A percentile compares a stretch with the other conserved stretches of the same genome.
phyloP scores from a whole-genome alignment of 106 monocot species.

The Allium fistulosum region DNA sequence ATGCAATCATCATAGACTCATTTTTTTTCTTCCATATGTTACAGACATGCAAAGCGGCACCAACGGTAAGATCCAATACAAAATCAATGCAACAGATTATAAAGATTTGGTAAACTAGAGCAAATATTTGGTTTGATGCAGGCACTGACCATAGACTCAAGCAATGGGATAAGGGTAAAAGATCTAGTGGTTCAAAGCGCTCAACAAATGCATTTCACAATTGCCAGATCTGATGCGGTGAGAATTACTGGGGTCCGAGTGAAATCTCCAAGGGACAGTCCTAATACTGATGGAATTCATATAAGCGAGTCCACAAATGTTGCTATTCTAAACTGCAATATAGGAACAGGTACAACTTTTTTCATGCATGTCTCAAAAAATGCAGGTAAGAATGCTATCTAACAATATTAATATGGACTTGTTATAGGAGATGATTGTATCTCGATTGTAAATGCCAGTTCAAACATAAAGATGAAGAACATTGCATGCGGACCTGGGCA shows the following conservation, averaged over 20 bases:
- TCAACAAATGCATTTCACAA: slow-evolving; percentile 85
- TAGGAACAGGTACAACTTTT: slow-evolving; percentile 61
- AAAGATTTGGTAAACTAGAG: neutral
- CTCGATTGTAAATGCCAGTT: slow-evolving; percentile 82
- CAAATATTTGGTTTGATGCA: slow-evolving; percentile 9
- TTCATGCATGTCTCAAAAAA: neutral
- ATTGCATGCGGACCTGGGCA: slow-evolving; percentile 97
- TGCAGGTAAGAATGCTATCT: neutral
- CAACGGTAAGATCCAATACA: slow-evolving; percentile 55
- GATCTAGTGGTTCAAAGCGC: slow-evolving; percentile 61
- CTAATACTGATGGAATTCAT: slow-evolving; percentile 97
- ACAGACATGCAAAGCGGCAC: slow-evolving; percentile 94
- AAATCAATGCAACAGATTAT: too few species aligned
- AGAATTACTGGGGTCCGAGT: slow-evolving; percentile 38
- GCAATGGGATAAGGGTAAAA: slow-evolving; percentile 50
- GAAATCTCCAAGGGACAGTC: slow-evolving; percentile 60
- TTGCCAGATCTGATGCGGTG: slow-evolving; percentile 33
- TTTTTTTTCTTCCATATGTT: neutral
- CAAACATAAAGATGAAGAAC: slow-evolving; percentile 86
- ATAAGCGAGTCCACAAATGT: slow-evolving; percentile 57
- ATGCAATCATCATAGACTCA: too few species aligned
- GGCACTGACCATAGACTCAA: slow-evolving; percentile 81
- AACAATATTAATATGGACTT: neutral
- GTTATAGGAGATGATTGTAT: slow-evolving; percentile 84
- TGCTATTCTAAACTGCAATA: slow-evolving; percentile 49